Percentiles rank a stretch among this genome's conserved stretches.
These are phyloP conservation scores for Anacardium occidentale DNA, from an alignment of 345 rosid species.

Conservation along the genomic window DNA sequence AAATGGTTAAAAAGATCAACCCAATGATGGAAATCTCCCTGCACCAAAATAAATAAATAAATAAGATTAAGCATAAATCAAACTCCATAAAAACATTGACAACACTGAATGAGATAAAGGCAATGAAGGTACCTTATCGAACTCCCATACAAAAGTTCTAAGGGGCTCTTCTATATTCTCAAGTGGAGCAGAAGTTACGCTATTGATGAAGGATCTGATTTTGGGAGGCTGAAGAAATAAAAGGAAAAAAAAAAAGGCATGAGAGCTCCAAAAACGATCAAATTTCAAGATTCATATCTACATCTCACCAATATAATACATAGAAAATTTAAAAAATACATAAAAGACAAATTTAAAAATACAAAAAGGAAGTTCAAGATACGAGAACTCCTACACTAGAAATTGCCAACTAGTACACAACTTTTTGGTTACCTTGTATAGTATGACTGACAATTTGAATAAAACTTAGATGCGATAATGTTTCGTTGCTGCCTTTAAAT, in stretches of 20 bases:
- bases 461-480: neutral
- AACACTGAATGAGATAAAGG: constrained; percentile 11
- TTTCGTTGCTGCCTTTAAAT: neutral
- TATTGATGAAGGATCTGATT: constrained; percentile 75
- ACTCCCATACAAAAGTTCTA: constrained; percentile 83
- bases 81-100: neutral
- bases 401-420: neutral
- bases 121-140: constrained; percentile 63
- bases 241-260: constrained; percentile 17
- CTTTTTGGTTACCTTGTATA: neutral
- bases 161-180: constrained; percentile 81
- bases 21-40: constrained; percentile 99
- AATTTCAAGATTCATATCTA: neutral
- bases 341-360: neutral
- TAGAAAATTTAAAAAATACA: neutral
- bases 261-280: constrained; percentile 5
- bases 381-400: neutral
- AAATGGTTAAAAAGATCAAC: constrained; percentile 93
- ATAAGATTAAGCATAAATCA: constrained; percentile 13
- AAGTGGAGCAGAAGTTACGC: constrained; percentile 60
- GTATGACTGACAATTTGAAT: neutral
- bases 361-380: no score
- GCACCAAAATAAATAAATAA: constrained; percentile 26
- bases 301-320: constrained; percentile 1
- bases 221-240: constrained; percentile 73